Base-by-base conservation (phyloP, 352 stramenopile genomes). In the Globisporangium paroecandrum region DNA sequence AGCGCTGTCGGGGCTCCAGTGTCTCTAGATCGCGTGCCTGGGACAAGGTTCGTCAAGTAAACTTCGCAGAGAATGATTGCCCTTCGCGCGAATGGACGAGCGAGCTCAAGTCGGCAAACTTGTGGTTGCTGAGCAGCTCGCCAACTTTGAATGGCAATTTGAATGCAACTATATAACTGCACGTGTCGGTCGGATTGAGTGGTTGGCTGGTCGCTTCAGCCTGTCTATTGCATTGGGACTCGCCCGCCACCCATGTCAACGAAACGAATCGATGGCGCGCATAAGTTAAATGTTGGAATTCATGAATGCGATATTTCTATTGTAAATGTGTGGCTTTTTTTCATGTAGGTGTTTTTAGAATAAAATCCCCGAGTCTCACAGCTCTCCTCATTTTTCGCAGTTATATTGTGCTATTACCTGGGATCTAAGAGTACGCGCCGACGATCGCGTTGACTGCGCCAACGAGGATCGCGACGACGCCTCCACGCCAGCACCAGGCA, bases 401-500 rank as follows among this genome's bases (percentile, higher is more conserved):
- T 18, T 15, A 18, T 13, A 15, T 43, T 43, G 36, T 43, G 36
- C 1, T 43, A 15, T 15, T 32, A 32, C 27, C 27, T 43, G 12
- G 34, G 9, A 12, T 20, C 38, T 46, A 46, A 46, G 27, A 59
- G 36, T 54, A 55, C 22, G 34, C 58, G 12, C 41, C 36, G 58
- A 47, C 24, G 22, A 32, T 63, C 3, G 34, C 36, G 36, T 63
- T 63, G 54, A 43, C 12, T 2, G 54, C 54, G 15, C 56, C 56
- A 20, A 56, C 15, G 18, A 64, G 25, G 2, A 55, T 38, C 38
- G 41, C 8, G 6, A 54, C 15, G 9, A 36, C 41, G 18, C 43
- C 38, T 9, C 9, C 36, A 47, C 60, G 66, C 64, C 34, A 66
- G 7, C 18, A n/a, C 56, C 56, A 61, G 6, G 68, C 71, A 3